phyloP scores from a whole-genome alignment of 345 rosid species.

The Corchorus capsularis region DNA sequence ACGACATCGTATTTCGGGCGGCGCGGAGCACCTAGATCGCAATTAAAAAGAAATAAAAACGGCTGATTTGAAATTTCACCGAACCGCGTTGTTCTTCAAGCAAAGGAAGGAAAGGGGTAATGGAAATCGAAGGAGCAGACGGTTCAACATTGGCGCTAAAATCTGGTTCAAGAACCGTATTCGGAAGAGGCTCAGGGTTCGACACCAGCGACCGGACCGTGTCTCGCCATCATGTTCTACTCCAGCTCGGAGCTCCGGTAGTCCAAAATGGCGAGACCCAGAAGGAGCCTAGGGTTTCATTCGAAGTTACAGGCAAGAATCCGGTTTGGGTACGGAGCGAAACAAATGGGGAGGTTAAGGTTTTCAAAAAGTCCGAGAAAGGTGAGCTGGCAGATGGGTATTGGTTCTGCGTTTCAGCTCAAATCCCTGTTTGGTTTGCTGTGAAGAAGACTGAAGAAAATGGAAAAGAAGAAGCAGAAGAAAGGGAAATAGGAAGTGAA shows the following conservation, averaged over 20 bases:
- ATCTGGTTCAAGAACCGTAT: conserved; percentile 26
- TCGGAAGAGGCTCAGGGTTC: conserved; percentile 71
- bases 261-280: conserved; percentile 16
- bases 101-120: background rate
- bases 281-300: conserved; percentile 43
- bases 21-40: background rate
- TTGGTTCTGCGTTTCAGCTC: conserved; percentile 56
- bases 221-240: conserved; percentile 62
- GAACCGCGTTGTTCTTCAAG: background rate
- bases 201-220: conserved; percentile 50
- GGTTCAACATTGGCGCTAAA: conserved; percentile 48
- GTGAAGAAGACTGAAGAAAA: conserved; percentile 37
- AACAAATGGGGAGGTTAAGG: conserved; percentile 34
- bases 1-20: background rate
- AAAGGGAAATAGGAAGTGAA: conserved; percentile 30
- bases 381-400: conserved; percentile 58
- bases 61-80: background rate
- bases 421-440: conserved; percentile 55
- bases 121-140: conserved; percentile 77
- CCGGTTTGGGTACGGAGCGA: conserved; percentile 61
- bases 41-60: background rate
- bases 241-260: conserved; percentile 31
- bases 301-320: conserved; percentile 69
- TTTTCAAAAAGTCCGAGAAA: conserved; percentile 49
- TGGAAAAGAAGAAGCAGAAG: conserved; percentile 20